phyloP scores from a whole-genome alignment of 2,329 filamentous ascomycete genomes.

The Biscogniauxia sp. region DNA sequence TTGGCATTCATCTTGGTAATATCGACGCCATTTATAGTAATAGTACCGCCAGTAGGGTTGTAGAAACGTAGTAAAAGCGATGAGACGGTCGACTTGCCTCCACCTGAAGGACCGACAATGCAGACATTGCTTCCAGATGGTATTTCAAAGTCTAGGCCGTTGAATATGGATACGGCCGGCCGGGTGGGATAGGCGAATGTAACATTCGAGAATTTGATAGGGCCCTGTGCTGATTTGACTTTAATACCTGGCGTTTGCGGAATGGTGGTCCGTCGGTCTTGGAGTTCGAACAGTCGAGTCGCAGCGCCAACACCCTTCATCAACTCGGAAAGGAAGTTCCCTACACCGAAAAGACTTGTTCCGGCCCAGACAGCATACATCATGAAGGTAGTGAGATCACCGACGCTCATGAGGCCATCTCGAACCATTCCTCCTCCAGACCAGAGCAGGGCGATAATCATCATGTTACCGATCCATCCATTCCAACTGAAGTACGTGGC shows the following conservation, averaged over 20 bases:
- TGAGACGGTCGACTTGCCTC: slow-evolving; percentile 93
- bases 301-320: slow-evolving; percentile 99
- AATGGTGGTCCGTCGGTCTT: slow-evolving; percentile 84
- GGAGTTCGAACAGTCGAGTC: slow-evolving; percentile 92
- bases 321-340: slow-evolving; percentile 94
- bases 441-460: slow-evolving; percentile 84
- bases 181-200: slow-evolving; percentile 90
- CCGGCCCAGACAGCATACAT: slow-evolving; percentile 93
- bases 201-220: slow-evolving; percentile 84
- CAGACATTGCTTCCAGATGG: slow-evolving; percentile 92
- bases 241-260: slow-evolving; percentile 78
- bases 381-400: slow-evolving; percentile 92
- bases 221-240: slow-evolving; percentile 80
- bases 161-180: slow-evolving; percentile 88
- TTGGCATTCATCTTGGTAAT: slow-evolving; percentile 88
- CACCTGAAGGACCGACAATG: slow-evolving; percentile 92
- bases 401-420: slow-evolving; percentile 79
- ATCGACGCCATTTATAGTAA: slow-evolving; percentile 82
- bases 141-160: slow-evolving; percentile 84
- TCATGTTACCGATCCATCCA: slow-evolving; percentile 94
- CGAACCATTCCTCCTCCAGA: slow-evolving; percentile 90
- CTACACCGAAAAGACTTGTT: slow-evolving; percentile 89
- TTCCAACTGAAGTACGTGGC: slow-evolving; percentile 87
- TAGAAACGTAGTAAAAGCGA: slow-evolving; percentile 93
- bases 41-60: slow-evolving; percentile 70